Base-by-base conservation (phyloP, 139 green algal species). In the Micractinium sp. region DNA sequence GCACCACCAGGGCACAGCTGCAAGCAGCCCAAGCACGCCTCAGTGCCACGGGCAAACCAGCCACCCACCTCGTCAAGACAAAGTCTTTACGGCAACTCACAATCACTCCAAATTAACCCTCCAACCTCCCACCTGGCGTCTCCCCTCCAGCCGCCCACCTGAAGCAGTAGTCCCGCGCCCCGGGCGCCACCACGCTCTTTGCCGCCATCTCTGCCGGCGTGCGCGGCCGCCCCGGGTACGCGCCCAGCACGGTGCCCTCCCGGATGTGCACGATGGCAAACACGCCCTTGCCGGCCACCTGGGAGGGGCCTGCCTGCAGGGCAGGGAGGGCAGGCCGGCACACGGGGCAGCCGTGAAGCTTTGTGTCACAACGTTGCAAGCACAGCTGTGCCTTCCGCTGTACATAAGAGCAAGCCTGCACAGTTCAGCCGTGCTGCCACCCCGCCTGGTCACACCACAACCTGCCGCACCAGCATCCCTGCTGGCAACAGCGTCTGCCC, bases 151-250 rank as follows among this genome's bases (percentile, higher is more conserved):
- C 33, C 33, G 15, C 33, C 23, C 82, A 78, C 82, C n/a, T 88
- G 81, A 94, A 96, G 56, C 81, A 89, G 39, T 93, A 95, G 39
- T 84, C 75, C 47, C 60, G 67, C 5, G 92, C 90, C 1, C 71
- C 39, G 12, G 93, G 93, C 2, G 90, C 90, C 9, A 22, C 0
- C 16, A 85, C 36, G 20, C 38, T 87, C 82, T 96, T 96, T 33
- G 41, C 77, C 29, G 90, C 25, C 90, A 96, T 96, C n/a, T 91
- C 80, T 0, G 47, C 31, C 22, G 88, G 36, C 23, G 74, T 85
- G 39, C 94, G 87, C 1, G 90, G 90, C 14, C 91, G 81, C 12
- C 94, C 94, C 19, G 94, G 94, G 86, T 96, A 96, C 33, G 69
- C n/a, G 29, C 94, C 94, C 23, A 96, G 73, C 16, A 92, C 63